A percentile compares a stretch with the other conserved stretches of the same genome.
Conservation (phyloP, 768 basidiomycete species). For the Pholiota conissans region DNA sequence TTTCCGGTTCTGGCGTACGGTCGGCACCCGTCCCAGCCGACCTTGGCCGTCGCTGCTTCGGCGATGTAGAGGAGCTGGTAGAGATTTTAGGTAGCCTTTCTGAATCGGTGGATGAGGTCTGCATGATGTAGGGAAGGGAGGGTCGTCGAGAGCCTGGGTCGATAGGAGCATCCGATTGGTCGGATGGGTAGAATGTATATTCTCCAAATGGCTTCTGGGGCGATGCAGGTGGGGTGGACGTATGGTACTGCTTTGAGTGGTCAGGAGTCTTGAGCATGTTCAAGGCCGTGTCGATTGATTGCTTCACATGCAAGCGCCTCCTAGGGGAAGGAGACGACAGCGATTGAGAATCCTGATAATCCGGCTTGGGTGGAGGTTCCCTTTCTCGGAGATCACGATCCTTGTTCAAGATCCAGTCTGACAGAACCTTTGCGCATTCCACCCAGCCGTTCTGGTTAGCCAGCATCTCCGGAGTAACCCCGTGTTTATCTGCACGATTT, state of each 20-base stretch:
- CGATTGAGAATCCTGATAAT: slow-evolving; percentile 19
- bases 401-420: slow-evolving; percentile 64
- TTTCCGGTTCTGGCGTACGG: slow-evolving; percentile 30
- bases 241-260: slow-evolving; percentile 17
- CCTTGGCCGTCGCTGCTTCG: slow-evolving; percentile 55
- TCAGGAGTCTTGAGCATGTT: slow-evolving; percentile 47
- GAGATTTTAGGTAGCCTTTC: slow-evolving; percentile 36
- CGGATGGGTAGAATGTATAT: slow-evolving; percentile 44
- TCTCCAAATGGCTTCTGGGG: slow-evolving; percentile 43
- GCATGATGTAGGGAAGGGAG: slow-evolving; percentile 63
- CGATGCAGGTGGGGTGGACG: slow-evolving; percentile 42
- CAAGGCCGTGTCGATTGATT: slow-evolving; percentile 75
- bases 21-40: slow-evolving; percentile 74
- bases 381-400: slow-evolving; percentile 62
- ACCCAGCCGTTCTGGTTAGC: slow-evolving; percentile 80
- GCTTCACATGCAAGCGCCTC: slow-evolving; percentile 66
- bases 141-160: slow-evolving; percentile 53
- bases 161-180: slow-evolving; percentile 28
- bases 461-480: slow-evolving; percentile 81
- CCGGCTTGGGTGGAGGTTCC: slow-evolving; percentile 18
- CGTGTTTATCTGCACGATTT: slow-evolving; percentile 86
- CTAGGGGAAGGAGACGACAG: slow-evolving; percentile 21
- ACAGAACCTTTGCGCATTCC: slow-evolving; percentile 73
- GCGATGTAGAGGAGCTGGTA: slow-evolving; percentile 23
- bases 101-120: slow-evolving; percentile 27